These are phyloP conservation scores for Canariomyces notabilis DNA, from an alignment of 2,329 filamentous ascomycete genomes.

Conservation along the genomic window DNA sequence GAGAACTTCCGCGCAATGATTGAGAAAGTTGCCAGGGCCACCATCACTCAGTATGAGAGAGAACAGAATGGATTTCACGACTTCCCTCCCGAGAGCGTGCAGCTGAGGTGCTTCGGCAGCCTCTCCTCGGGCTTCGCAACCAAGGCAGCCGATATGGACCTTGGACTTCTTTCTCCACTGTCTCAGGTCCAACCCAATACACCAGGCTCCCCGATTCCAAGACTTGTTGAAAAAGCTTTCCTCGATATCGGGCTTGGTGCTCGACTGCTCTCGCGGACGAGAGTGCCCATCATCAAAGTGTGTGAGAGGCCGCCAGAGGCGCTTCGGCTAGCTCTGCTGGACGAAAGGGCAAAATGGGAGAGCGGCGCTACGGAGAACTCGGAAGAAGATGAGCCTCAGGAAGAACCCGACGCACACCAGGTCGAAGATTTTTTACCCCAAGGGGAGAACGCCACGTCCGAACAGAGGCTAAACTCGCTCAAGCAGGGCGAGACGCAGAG, in stretches of 20 bases:
- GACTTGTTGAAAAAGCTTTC: slow-evolving; percentile 69
- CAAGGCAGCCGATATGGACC: slow-evolving; percentile 85
- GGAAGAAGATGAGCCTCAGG: slow-evolving; percentile 23
- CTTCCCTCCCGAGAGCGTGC: slow-evolving; percentile 54
- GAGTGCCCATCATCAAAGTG: slow-evolving; percentile 83
- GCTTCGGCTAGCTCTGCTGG: slow-evolving; percentile 55
- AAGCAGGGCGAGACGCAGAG: slow-evolving; percentile 23
- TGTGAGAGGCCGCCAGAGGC: slow-evolving; percentile 64
- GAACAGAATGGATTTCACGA: slow-evolving; percentile 35
- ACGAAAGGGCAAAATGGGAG: slow-evolving; percentile 70
- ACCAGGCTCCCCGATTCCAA: slow-evolving; percentile 59
- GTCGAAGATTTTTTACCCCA: slow-evolving; percentile 10
- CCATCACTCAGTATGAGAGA: slow-evolving; percentile 50
- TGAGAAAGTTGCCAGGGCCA: slow-evolving; percentile 58
- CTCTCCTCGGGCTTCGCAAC: slow-evolving; percentile 81
- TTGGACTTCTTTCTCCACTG: slow-evolving; percentile 66
- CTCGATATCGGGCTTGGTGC: slow-evolving; percentile 69
- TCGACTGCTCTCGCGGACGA: slow-evolving; percentile 68
- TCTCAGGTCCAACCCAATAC: slow-evolving; percentile 51
- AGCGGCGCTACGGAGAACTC: slow-evolving; percentile 41
- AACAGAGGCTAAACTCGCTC: slow-evolving; percentile 14
- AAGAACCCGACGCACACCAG: slow-evolving; percentile 13
- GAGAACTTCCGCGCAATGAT: slow-evolving; percentile 63
- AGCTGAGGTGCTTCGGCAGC: slow-evolving; percentile 75
- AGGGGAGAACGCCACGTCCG: not conserved